Percentiles rank a stretch among this genome's conserved stretches.
Conservation (phyloP, 495 filamentous ascomycete species). For the Hypoxylon intermedium region DNA sequence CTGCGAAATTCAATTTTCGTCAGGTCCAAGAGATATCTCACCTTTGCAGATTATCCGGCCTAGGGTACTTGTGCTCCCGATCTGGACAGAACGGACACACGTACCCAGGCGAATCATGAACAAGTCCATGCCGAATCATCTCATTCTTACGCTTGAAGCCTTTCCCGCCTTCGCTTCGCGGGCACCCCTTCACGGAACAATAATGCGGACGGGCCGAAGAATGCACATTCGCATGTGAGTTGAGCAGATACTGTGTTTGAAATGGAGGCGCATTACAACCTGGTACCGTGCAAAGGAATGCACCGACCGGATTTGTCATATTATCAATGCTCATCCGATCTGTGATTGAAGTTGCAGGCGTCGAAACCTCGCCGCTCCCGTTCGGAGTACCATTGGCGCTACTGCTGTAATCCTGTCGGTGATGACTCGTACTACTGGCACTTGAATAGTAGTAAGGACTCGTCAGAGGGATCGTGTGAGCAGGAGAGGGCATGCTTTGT, state of each 20-base stretch:
- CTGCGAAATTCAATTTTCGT: background rate
- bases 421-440: constrained; percentile 19
- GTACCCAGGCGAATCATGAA: constrained; percentile 95
- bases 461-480: constrained; percentile 32
- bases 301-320: constrained; percentile 50
- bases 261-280: constrained; percentile 87
- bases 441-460: constrained; percentile 41
- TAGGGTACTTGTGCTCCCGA: constrained; percentile 93
- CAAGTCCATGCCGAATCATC: constrained; percentile 96
- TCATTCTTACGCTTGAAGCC: constrained; percentile 99
- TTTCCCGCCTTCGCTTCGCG: constrained; percentile 81
- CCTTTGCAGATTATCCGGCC: constrained; percentile 98
- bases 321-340: constrained; percentile 62
- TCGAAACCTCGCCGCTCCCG: constrained; percentile 45
- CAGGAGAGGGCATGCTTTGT: constrained; percentile 43
- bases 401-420: constrained; percentile 40
- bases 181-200: constrained; percentile 81
- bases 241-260: constrained; percentile 81
- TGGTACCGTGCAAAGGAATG: constrained; percentile 55
- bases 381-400: constrained; percentile 41
- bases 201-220: constrained; percentile 90
- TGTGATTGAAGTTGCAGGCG: constrained; percentile 48
- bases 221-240: constrained; percentile 98
- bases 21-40: constrained; percentile 50
- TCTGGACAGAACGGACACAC: constrained; percentile 97